These are phyloP conservation scores for Neofusicoccum laricinum DNA, from an alignment of 2,329 filamentous ascomycete genomes.

Conservation along the genomic window DNA sequence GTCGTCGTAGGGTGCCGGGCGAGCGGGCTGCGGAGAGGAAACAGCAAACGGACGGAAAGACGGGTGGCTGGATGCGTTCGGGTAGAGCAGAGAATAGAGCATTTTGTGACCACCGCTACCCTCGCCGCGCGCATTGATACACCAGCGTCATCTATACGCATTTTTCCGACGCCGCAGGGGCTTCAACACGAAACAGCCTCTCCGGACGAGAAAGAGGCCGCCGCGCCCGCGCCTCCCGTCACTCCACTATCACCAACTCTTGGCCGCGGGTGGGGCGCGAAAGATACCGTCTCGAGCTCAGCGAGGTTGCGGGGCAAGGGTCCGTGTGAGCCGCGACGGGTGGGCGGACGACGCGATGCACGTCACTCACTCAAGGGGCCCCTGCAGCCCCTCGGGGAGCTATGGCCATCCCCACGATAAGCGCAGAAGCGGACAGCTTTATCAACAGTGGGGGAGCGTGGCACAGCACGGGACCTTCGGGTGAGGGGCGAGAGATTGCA, in stretches of 20 bases:
- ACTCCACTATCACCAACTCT: neutral
- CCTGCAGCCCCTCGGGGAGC: slow-evolving; percentile 29
- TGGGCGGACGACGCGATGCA: neutral
- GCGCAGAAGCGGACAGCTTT: neutral
- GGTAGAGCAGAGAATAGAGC: no score
- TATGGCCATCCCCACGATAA: slow-evolving; percentile 33
- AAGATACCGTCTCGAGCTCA: neutral
- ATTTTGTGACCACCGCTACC: no score
- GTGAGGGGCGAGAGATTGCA: no score
- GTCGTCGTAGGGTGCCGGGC: neutral
- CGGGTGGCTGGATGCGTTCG: no score
- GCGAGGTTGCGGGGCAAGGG: neutral
- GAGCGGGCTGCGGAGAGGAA: neutral
- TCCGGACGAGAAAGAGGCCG: no score
- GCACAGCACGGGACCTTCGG: no score
- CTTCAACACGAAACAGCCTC: no score
- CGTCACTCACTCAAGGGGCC: neutral
- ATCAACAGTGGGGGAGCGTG: neutral
- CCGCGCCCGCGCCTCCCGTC: no score
- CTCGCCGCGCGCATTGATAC: no score
- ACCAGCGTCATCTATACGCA: no score
- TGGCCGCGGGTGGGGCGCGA: neutral
- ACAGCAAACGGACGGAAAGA: neutral
- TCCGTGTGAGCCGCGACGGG: neutral
- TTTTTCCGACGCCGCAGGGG: no score